Base-by-base conservation (phyloP, 768 basidiomycete species). In the Fomitopsis pulvina region DNA sequence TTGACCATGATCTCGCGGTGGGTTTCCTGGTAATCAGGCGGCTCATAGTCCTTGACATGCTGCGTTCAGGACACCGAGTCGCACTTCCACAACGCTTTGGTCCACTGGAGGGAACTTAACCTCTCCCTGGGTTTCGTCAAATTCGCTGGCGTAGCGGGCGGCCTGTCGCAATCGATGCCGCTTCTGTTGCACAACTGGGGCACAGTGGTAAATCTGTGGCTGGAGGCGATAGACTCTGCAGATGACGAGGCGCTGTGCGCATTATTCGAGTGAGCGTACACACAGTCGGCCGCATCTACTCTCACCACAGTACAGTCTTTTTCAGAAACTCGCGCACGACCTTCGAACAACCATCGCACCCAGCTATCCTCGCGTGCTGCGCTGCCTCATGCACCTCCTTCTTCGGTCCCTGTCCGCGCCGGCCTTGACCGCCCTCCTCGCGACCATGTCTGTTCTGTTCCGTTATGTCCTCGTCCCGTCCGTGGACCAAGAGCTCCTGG, bases 101-200 rank as follows among this genome's bases (percentile, higher is more conserved):
- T 79, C 24, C 80, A 87, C 59, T 89, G 86, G 83, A 71, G 77
- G 56, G 85, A 92, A 57, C 76, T 93, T 52, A 92, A 88, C 63
- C 77, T 94, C 20, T 75, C 88, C 2, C 78, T 86, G 0, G 72
- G 80, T 1, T 93, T 92, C 63, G 65, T 91, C 47, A 66, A 71
- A 25, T 92, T 91, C 60, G 80, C 83, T 2, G 72, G 75, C 50
- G 74, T 75, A 53, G 80, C 75, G 0, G 76, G 81, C 37, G 64
- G 73, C 0, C 68, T 90, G 32, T 81, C 85, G 4, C 75, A 79
- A 2, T 90, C 87, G 4, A 80, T 93, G 77, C 84, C 90, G 1
- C 69, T 92, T 25, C 75, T 94, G 12, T 71, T 94, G 7, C 87
- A 89, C 58, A 83, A 92, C 64, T 87, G 85, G 81, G 69, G 72